Conservation (phyloP, 2,329 filamentous ascomycete species). For the Trichoderma cornu-damae region DNA sequence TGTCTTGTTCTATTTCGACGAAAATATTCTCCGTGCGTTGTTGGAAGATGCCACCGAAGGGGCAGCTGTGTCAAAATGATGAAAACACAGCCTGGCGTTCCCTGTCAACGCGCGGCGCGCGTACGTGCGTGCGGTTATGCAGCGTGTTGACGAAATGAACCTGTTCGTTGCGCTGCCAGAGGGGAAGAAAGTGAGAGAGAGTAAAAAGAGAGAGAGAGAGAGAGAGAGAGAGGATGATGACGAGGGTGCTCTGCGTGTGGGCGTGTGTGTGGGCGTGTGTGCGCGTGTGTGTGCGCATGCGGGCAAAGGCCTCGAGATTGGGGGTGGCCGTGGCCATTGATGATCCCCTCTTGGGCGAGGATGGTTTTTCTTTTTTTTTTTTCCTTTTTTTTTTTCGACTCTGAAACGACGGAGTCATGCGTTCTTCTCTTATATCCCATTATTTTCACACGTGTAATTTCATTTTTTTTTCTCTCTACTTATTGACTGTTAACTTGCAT, state of each 20-base stretch:
- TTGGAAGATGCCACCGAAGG: conserved; percentile 8
- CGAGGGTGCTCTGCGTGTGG: conserved; percentile 12
- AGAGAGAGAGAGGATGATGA: not conserved
- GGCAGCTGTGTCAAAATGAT: conserved; percentile 9
- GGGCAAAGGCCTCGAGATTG: conserved; percentile 7
- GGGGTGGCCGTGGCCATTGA: conserved; percentile 1
- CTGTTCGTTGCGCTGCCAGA: conserved; percentile 4
- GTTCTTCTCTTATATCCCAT: conserved; percentile 21
- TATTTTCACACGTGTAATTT: conserved; percentile 24
- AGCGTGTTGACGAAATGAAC: not conserved
- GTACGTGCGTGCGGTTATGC: conserved; percentile 5
- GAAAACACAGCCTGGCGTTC: conserved; percentile 8
- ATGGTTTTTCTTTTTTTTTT: no score
- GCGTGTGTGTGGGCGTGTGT: conserved; percentile 19
- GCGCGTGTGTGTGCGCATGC: conserved; percentile 18
- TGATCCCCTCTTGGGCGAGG: conserved; percentile 8
- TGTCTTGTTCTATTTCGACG: conserved; percentile 21
- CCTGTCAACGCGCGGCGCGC: conserved; percentile 1
- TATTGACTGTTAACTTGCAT: conserved; percentile 20
- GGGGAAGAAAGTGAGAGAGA: conserved; percentile 1
- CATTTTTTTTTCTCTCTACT: conserved; percentile 19
- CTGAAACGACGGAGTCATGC: conserved; percentile 16
- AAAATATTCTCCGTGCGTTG: conserved; percentile 13
- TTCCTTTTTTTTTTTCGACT: no score
- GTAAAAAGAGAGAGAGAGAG: conserved; percentile 9